Percentiles rank a stretch among this genome's conserved stretches.
These are phyloP conservation scores for Grosmannia huntii DNA, from an alignment of 2,329 filamentous ascomycete species.

Conservation along the genomic window DNA sequence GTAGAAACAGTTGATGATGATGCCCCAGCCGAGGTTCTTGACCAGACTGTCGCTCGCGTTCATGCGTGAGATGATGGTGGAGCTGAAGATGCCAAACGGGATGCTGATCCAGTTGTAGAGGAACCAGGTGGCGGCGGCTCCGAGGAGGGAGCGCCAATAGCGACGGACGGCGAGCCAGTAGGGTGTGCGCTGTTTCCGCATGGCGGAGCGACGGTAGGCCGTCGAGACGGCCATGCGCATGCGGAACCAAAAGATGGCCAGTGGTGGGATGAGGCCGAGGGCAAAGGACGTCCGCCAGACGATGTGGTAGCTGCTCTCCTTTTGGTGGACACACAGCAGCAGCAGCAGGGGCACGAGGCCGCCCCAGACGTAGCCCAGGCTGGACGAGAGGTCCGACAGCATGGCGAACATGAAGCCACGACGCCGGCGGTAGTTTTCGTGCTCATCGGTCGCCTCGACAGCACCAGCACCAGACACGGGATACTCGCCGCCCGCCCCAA, in stretches of 20 bases:
- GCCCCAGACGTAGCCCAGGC: slow-evolving; percentile 33
- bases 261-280: slow-evolving; percentile 33
- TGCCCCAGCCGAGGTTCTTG: slow-evolving; percentile 30
- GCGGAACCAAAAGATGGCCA: slow-evolving; percentile 39
- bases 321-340: slow-evolving; percentile 1
- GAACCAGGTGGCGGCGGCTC: slow-evolving; percentile 36
- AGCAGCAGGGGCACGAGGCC: slow-evolving; percentile 21
- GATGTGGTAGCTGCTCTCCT: slow-evolving; percentile 8
- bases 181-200: slow-evolving; percentile 26
- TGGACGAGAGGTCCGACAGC: slow-evolving; percentile 34
- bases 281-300: slow-evolving; percentile 40
- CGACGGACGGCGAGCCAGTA: slow-evolving; percentile 33
- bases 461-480: slow-evolving; percentile 5
- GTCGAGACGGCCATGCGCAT: slow-evolving; percentile 37
- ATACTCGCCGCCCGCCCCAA: slow-evolving; percentile 27
- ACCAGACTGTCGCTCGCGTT: slow-evolving; percentile 27
- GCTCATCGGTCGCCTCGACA: not conserved
- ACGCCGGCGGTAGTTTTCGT: not conserved
- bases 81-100: slow-evolving; percentile 41
- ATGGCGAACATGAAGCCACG: slow-evolving; percentile 38
- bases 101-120: slow-evolving; percentile 30
- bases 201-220: slow-evolving; percentile 28
- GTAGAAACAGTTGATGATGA: slow-evolving; percentile 37
- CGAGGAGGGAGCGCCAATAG: slow-evolving; percentile 35
- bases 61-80: slow-evolving; percentile 33